A percentile compares a stretch with the other conserved stretches of the same genome.
Evolutionary conservation across 306 rosid genomes (phyloP).

Genomic region (Rosa persica): DNA sequence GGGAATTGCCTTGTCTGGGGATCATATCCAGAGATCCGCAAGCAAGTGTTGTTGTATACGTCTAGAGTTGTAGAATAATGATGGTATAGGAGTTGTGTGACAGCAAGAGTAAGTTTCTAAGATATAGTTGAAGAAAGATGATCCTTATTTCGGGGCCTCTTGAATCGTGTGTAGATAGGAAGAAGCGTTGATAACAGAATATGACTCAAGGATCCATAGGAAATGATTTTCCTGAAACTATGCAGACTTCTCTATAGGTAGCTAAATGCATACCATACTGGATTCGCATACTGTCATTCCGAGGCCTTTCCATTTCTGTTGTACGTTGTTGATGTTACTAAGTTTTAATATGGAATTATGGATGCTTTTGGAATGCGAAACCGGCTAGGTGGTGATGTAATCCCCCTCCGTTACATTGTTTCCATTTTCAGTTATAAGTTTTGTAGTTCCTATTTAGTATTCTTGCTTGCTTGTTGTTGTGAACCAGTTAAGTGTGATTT

Average conservation of each 20-base stretch:
- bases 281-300: neutral
- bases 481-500: neutral
- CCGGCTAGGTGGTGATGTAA: neutral
- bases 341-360: neutral
- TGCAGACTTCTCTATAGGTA: neutral
- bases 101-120: slow-evolving; percentile 19
- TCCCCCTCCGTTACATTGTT: neutral
- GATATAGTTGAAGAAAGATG: slow-evolving; percentile 14
- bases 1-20: slow-evolving; percentile 14
- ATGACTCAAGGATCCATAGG: neutral
- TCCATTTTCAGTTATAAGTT: neutral
- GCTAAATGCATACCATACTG: neutral
- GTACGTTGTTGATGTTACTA: neutral
- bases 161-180: neutral
- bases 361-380: neutral
- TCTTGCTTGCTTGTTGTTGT: neutral
- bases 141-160: neutral
- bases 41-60: slow-evolving; percentile 5
- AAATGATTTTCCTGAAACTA: neutral
- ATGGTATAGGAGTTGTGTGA: slow-evolving; percentile 15
- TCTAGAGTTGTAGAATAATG: slow-evolving; percentile 15
- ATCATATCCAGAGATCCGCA: slow-evolving; percentile 21
- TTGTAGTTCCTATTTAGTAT: neutral
- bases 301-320: neutral
- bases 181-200: neutral